Conservation (phyloP, 148 eudicot species). For the Beta vulgaris region DNA sequence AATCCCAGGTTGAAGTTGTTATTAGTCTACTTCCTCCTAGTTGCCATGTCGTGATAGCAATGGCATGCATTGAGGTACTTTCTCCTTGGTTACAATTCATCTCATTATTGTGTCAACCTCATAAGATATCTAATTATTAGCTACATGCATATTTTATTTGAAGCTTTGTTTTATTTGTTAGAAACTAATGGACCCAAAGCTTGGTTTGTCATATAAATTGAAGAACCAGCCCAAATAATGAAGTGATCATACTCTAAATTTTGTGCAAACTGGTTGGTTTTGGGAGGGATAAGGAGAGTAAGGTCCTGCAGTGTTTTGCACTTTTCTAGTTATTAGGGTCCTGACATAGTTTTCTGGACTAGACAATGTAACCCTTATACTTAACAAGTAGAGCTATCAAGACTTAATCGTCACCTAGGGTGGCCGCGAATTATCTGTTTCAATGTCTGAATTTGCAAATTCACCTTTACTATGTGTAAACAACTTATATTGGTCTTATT, state of each 20-base stretch:
- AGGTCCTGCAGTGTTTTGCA: background rate
- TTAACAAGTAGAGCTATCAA: background rate
- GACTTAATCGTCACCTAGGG: background rate
- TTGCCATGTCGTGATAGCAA: conserved; percentile 70
- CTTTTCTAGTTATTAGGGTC: background rate
- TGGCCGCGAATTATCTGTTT: background rate
- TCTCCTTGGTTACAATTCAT: background rate
- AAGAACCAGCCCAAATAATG: background rate
- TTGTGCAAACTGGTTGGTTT: background rate
- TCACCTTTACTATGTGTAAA: background rate
- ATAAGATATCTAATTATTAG: background rate
- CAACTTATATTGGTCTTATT: background rate
- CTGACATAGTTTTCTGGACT: background rate
- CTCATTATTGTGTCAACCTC: background rate
- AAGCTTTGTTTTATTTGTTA: background rate
- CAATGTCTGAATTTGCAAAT: background rate
- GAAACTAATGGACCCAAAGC: background rate
- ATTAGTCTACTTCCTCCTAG: conserved; percentile 91
- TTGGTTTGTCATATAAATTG: background rate
- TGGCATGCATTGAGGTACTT: conserved; percentile 78
- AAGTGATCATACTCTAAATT: background rate
- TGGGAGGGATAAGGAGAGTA: background rate
- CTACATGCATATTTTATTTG: background rate
- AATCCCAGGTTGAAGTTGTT: conserved; percentile 80
- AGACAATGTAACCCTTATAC: background rate